phyloP scores from a whole-genome alignment of 305 asterid species.

The Fraxinus sp. region DNA sequence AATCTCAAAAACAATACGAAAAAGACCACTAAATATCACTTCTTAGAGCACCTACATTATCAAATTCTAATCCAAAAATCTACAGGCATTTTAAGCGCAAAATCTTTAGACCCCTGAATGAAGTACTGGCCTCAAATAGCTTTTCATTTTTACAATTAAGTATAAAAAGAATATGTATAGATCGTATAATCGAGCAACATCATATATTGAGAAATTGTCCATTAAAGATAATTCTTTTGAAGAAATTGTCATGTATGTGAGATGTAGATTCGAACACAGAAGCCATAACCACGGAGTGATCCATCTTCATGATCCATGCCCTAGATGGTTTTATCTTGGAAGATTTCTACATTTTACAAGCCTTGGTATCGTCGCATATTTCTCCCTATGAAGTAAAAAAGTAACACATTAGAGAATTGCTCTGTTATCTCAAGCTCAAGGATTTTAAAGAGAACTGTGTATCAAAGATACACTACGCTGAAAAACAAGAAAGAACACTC shows the following conservation, averaged over 20 bases:
- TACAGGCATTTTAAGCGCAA: background rate
- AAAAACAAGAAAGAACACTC: background rate
- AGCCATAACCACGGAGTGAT: background rate
- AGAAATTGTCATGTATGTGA: background rate
- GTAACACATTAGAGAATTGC: background rate
- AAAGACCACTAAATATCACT: background rate
- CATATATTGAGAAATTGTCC: background rate
- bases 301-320: background rate
- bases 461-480: background rate
- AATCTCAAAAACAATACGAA: background rate
- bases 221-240: too few relatives aligned
- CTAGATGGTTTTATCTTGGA: background rate
- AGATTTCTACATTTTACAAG: constrained; percentile 53
- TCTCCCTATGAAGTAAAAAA: constrained; percentile 42
- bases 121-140: background rate
- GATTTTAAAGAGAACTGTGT: background rate
- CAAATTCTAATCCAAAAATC: background rate
- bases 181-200: background rate
- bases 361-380: constrained; percentile 56
- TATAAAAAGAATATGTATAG: background rate
- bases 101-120: background rate
- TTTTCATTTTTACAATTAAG: background rate
- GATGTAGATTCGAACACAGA: background rate
- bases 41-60: background rate
- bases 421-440: background rate